These are phyloP conservation scores for Lachnellula hyalina DNA, from an alignment of 2,329 filamentous ascomycete species.

Conservation along the genomic window DNA sequence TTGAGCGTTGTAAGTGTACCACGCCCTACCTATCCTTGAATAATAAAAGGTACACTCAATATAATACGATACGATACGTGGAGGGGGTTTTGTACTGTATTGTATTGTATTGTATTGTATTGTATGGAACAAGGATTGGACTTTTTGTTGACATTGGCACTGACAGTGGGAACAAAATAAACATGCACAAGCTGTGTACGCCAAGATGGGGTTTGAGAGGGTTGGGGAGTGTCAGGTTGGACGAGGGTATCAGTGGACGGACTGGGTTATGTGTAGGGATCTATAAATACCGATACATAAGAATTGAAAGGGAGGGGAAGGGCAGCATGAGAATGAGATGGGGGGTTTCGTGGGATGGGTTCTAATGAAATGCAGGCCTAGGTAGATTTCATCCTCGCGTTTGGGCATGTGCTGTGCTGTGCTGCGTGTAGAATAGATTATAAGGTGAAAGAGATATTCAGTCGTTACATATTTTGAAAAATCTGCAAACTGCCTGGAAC, in stretches of 20 bases:
- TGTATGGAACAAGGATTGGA: too few species aligned
- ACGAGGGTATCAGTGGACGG: conserved; percentile 38
- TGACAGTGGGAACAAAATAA: conserved; percentile 39
- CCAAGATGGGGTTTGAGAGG: conserved; percentile 35
- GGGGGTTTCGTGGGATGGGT: too few species aligned
- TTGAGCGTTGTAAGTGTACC: conserved; percentile 33
- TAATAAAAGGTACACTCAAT: not conserved
- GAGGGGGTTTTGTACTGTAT: too few species aligned
- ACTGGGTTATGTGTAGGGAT: conserved; percentile 38
- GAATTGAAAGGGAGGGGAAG: not conserved
- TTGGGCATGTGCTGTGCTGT: too few species aligned
- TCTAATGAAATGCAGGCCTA: too few species aligned
- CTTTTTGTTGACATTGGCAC: not conserved
- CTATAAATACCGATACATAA: conserved; percentile 7
- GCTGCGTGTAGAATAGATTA: too few species aligned
- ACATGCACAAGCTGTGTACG: conserved; percentile 36
- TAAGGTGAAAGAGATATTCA: too few species aligned
- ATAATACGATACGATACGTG: too few species aligned
- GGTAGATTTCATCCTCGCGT: too few species aligned
- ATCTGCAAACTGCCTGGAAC: too few species aligned
- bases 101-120: too few species aligned
- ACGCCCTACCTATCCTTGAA: not conserved
- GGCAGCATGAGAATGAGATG: not conserved
- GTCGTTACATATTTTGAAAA: too few species aligned
- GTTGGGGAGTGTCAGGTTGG: conserved; percentile 39